Evolutionary conservation across 441 rosid genomes (phyloP).

Genomic region (Euphorbia celastroides): DNA sequence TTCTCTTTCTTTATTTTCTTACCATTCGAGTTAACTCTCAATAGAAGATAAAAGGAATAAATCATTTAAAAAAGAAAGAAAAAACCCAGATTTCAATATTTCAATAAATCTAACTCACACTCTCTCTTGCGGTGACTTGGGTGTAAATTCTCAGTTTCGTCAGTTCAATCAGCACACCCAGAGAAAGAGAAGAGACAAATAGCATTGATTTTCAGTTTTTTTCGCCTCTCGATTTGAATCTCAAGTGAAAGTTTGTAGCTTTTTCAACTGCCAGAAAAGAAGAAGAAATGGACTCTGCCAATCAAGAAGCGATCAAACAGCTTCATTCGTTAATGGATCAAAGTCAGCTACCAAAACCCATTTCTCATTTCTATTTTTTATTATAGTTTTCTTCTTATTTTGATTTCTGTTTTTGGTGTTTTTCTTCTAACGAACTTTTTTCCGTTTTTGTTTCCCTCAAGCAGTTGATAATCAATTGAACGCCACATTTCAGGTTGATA

Average conservation of each 20-base stretch:
- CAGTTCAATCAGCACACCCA: too few species aligned
- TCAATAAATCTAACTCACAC: too few species aligned
- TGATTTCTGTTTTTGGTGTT: constrained; percentile 17
- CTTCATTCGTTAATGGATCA: constrained; percentile 59
- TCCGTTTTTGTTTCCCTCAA: constrained; percentile 2
- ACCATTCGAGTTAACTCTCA: background rate
- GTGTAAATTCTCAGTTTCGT: constrained; percentile 6
- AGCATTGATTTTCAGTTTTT: too few species aligned
- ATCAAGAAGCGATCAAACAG: constrained; percentile 69
- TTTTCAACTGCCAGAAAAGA: constrained; percentile 9
- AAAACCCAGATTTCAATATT: constrained; percentile 13
- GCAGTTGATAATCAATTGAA: constrained; percentile 71
- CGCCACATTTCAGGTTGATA: constrained; percentile 64
- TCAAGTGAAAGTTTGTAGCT: constrained; percentile 2
- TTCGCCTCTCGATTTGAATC: too few species aligned
- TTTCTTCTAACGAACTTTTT: constrained; percentile 1
- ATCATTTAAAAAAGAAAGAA: background rate
- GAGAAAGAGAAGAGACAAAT: too few species aligned
- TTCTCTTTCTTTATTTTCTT: background rate
- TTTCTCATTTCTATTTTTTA: constrained; percentile 6
- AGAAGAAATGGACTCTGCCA: constrained; percentile 38
- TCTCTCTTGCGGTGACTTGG: background rate
- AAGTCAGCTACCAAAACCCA: constrained; percentile 40
- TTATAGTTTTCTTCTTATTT: background rate
- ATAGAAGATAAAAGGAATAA: too few species aligned